Evolutionary conservation across 2,329 filamentous ascomycete genomes (phyloP), one percentile per base, ranked within the genome.

Genomic region (Metarhizium guizhouense): DNA sequence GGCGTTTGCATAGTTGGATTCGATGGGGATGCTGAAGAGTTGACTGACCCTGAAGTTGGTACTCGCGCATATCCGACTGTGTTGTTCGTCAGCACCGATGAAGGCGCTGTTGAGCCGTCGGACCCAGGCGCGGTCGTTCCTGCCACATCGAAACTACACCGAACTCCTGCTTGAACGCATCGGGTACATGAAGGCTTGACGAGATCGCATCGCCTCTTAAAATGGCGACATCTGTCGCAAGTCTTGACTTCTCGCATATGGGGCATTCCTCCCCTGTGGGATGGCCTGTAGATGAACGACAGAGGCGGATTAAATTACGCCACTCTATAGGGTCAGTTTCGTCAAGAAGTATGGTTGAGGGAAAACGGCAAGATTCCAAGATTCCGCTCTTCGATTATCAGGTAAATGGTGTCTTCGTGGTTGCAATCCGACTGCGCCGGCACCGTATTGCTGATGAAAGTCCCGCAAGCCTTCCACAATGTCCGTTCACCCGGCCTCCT

Each of bases 121-220:
- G 14, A 16, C 4, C 38, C 32, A 20, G 52, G n/a, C 40, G 50
- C 32, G n/a, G 54, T 18, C n/a, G 51, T 36, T 38, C 42, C 30
- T 16, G 43, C 20, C 8, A 40, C 53, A 47, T 66, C 64, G 55
- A 68, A 70, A 59, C 67, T 70, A 61, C 68, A 70, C 32, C 61
- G 64, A 20, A 68, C 63, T 29, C 65, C 63, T 3, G 67, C 68
- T 53, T 69, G 66, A 4, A 68, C 57, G 55, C 68, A 71, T 45
- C 68, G 65, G 7, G 67, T 65, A 57, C 68, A 71, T 2, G 68
- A 63, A 10, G 68, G 68, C 58, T 68, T 70, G 45, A 68, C 55
- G 11, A 69, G 64, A 53, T 71, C 68, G 60, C 68, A 71, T 49
- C 68, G 64, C 47, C 68, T 65, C 58, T 70, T 70, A 59, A 69